Evolutionary conservation across 2,329 filamentous ascomycete genomes (phyloP).

Genomic region (Chaetomiaceae sp.): DNA sequence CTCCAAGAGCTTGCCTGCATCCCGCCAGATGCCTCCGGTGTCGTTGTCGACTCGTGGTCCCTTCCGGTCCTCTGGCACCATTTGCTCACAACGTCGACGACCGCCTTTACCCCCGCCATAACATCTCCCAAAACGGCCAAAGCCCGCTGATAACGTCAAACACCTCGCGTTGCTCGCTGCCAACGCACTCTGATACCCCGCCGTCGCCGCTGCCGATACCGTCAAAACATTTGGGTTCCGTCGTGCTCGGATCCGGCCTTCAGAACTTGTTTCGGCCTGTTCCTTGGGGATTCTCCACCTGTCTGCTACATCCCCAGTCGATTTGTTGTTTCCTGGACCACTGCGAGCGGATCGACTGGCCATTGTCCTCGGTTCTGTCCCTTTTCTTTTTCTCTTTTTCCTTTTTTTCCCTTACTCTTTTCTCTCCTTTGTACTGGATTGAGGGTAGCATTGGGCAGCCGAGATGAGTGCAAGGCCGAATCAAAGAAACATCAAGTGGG

Average conservation of each 20-base stretch:
- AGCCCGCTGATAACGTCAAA: too few relatives aligned
- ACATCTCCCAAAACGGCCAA: too few relatives aligned
- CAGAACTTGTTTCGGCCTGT: conserved; percentile 2
- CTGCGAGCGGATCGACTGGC: neutral
- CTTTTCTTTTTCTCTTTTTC: neutral
- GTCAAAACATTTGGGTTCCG: neutral
- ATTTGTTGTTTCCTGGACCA: neutral
- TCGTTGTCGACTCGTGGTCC: neutral
- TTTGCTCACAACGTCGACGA: conserved; percentile 1
- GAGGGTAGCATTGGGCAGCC: neutral
- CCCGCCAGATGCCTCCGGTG: conserved; percentile 3
- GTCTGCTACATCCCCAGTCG: neutral
- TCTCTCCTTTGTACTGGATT: neutral
- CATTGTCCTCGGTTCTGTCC: neutral
- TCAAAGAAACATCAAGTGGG: conserved; percentile 31
- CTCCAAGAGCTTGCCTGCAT: neutral
- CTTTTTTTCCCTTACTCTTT: neutral
- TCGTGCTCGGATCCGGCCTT: neutral
- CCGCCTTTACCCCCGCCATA: neutral
- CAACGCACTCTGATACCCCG: too few relatives aligned
- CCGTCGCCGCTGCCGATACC: neutral
- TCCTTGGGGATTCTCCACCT: neutral
- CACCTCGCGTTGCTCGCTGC: too few relatives aligned
- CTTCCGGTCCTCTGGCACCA: neutral
- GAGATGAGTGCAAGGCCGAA: conserved; percentile 17